Evolutionary conservation across 495 filamentous ascomycete genomes (phyloP), one percentile per base, ranked within the genome.

Genomic region (Penicilliopsis zonata): DNA sequence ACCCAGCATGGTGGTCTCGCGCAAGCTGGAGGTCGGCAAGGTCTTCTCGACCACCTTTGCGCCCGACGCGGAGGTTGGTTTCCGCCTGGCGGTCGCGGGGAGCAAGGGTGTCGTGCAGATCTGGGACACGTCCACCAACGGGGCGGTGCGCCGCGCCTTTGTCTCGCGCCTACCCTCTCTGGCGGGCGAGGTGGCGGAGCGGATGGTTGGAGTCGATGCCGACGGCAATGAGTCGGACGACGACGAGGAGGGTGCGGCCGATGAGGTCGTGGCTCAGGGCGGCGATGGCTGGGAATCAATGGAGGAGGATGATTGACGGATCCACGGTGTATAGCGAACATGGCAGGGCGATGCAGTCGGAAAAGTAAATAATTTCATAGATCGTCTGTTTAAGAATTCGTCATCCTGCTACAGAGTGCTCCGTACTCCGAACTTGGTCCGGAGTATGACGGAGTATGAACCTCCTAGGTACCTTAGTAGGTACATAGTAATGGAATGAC

Each of bases 101-200:
- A 94, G 86, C 68, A 94, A 94, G 63, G 90, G 92, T 2, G 65
- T 67, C n/a, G 74, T 94, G 39, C 82, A 88, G 44, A 70, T 99
- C 18, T 99, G 90, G 90, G 90, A 99, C 55, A 94, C 90, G 3
- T 86, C 80, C 41, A 96, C 92, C 7, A 96, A 96, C 57, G 71
- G 65, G 2, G 82, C 83, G 10, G 86, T 99, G n/a, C 73, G 90
- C 35, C 69, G 79, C 35, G 76, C 78, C 6, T 99, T 99, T 60
- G 85, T 78, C 9, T 72, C 70, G 33, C 73, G 80, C 34, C 63
- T 94, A 36, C 61, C 67, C 29, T 50, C 53, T 22, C 42, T 57
- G 12, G 70, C 72, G 8, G 73, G 63, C n/a, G 73, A 78, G 20
- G 71, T 77, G 9, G 67, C 80, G 59, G 90, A 98, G 56, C 73